Conservation (phyloP, 192 early-diverging fungal genomes). For the Fimicolochytrium jonesii region DNA sequence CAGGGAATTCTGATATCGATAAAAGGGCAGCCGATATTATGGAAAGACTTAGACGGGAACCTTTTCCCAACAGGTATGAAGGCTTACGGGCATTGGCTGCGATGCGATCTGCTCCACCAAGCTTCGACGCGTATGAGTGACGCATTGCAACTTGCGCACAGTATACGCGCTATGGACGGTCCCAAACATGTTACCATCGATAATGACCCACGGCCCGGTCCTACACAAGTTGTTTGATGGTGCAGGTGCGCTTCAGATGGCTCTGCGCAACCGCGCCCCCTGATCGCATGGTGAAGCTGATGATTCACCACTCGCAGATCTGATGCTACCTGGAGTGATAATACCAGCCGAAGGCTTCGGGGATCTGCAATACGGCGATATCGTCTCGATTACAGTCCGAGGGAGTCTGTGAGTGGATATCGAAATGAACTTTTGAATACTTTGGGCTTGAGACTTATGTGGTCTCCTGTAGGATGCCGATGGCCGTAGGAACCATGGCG, state of each 20-base stretch:
- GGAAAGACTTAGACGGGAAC: constrained; percentile 48
- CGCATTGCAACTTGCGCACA: constrained; percentile 7
- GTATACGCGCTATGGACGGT: constrained; percentile 78
- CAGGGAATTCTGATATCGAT: constrained; percentile 62
- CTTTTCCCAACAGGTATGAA: constrained; percentile 61
- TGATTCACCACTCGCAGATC: constrained; percentile 47
- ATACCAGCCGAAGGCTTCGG: constrained; percentile 35
- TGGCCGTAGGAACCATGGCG: constrained; percentile 67
- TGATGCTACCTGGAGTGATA: constrained; percentile 76
- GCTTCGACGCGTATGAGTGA: background rate
- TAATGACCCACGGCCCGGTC: constrained; percentile 67
- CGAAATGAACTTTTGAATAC: background rate
- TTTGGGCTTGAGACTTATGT: too few species aligned
- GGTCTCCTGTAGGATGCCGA: constrained; percentile 23
- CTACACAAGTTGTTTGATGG: constrained; percentile 71
- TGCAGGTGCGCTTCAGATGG: too few species aligned
- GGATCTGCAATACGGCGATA: constrained; percentile 43
- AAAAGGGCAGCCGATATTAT: constrained; percentile 62
- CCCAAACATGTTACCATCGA: constrained; percentile 57
- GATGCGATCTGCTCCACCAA: background rate
- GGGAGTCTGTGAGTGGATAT: constrained; percentile 41
- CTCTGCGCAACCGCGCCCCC: constrained; percentile 14
- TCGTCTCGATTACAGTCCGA: constrained; percentile 51
- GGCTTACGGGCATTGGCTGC: background rate
- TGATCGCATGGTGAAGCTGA: background rate